A percentile compares a stretch with the other conserved stretches of the same genome.
phyloP scores from a whole-genome alignment of 257 asterid genomes.

The Haberlea rhodopensis region DNA sequence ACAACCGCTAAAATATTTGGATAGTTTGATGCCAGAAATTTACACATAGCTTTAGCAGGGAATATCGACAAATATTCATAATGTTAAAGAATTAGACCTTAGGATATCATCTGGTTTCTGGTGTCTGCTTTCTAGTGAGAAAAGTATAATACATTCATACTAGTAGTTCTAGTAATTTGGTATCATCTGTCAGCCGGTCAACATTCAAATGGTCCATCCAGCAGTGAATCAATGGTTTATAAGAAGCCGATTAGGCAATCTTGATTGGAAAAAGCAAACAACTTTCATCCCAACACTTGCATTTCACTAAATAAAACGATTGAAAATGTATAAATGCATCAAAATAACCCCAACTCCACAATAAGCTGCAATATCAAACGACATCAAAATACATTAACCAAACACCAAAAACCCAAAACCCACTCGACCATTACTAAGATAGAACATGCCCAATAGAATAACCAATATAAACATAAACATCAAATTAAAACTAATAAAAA shows the following conservation, averaged over 20 bases:
- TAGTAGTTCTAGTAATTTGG: not conserved
- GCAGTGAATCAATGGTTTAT: not conserved
- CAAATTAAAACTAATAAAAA: not conserved
- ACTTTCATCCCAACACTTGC: not conserved
- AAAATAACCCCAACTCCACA: not conserved
- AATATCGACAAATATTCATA: not conserved
- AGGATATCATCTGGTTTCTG: not conserved
- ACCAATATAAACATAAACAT: not conserved
- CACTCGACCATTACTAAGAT: conserved; percentile 7
- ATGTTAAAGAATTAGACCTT: not conserved
- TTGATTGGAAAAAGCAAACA: not conserved
- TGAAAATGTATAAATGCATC: not conserved
- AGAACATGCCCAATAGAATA: not conserved
- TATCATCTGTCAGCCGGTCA: not conserved
- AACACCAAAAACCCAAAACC: conserved; percentile 6
- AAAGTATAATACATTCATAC: not conserved
- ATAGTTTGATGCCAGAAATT: too few relatives aligned
- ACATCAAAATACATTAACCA: conserved; percentile 8
- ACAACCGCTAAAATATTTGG: not conserved
- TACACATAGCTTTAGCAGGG: not conserved
- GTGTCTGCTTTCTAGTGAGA: not conserved
- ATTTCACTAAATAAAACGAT: not conserved
- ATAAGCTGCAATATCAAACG: too few relatives aligned
- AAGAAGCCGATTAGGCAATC: not conserved
- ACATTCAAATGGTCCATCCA: not conserved